A percentile compares a stretch with the other conserved stretches of the same genome.
Evolutionary conservation across 345 rosid genomes (phyloP).

Genomic region (Ceriops zippeliana): DNA sequence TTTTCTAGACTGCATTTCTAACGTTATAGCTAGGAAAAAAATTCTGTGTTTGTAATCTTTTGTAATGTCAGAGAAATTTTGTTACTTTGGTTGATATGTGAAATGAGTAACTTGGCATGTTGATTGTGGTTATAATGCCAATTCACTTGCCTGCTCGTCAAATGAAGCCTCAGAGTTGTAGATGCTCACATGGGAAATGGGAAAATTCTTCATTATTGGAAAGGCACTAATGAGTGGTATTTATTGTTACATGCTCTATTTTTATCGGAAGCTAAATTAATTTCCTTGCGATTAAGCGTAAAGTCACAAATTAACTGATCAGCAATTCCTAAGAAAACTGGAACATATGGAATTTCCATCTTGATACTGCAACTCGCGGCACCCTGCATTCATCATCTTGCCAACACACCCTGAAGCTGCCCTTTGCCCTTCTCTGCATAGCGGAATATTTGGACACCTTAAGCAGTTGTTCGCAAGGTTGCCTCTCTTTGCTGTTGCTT

Average conservation of each 20-base stretch:
- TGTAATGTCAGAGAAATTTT: neutral
- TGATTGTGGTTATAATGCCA: neutral
- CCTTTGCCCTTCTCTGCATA: constrained; percentile 49
- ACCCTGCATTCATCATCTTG: too few species aligned
- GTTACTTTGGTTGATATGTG: constrained; percentile 1
- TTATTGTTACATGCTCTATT: neutral
- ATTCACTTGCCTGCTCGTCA: constrained; percentile 7
- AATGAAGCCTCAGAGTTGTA: neutral
- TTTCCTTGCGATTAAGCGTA: neutral
- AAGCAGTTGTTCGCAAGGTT: constrained; percentile 55
- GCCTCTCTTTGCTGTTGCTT: constrained; percentile 32
- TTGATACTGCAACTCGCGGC: too few species aligned
- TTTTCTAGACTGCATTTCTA: constrained; percentile 38
- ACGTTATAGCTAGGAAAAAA: constrained; percentile 25
- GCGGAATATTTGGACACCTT: constrained; percentile 36
- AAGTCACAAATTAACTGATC: neutral
- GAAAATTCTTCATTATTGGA: neutral
- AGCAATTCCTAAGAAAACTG: constrained; percentile 26
- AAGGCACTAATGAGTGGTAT: neutral
- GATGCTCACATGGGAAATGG: neutral
- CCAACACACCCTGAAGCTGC: constrained; percentile 34
- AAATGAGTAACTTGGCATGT: neutral
- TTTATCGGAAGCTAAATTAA: neutral
- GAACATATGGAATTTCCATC: constrained; percentile 21
- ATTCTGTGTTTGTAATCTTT: constrained; percentile 20